Evolutionary conservation across 1,284 basidiomycete species (phyloP).

Genomic region (Cutaneotrichosporon sp.): DNA sequence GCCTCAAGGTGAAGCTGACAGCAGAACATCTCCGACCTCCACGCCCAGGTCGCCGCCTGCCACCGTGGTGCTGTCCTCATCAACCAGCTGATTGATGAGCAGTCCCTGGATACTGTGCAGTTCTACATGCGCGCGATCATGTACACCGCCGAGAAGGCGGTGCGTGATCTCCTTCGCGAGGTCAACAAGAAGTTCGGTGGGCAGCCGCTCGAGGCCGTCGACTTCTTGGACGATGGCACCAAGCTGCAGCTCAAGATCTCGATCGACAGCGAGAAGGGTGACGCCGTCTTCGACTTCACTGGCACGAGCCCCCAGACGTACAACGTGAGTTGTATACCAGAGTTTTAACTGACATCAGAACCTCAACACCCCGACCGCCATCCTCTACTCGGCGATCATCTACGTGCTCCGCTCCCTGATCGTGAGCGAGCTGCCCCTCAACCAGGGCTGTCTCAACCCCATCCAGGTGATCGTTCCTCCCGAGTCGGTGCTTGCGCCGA

Average conservation of each 20-base stretch:
- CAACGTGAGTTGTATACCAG: slow-evolving; percentile 15
- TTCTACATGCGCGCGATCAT: slow-evolving; percentile 86
- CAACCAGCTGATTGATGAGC: slow-evolving; percentile 40
- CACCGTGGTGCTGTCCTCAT: slow-evolving; percentile 43
- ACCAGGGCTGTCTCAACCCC: slow-evolving; percentile 49
- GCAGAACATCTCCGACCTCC: slow-evolving; percentile 43
- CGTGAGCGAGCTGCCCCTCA: slow-evolving; percentile 77
- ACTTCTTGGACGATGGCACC: slow-evolving; percentile 47
- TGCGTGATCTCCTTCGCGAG: slow-evolving; percentile 75
- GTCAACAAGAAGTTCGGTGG: slow-evolving; percentile 73
- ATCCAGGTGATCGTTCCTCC: slow-evolving; percentile 58
- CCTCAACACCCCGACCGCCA: slow-evolving; percentile 66
- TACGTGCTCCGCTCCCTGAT: slow-evolving; percentile 93
- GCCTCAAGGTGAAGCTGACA: slow-evolving; percentile 36
- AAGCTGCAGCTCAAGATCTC: slow-evolving; percentile 64
- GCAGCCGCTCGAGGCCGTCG: slow-evolving; percentile 62
- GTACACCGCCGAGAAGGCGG: slow-evolving; percentile 83
- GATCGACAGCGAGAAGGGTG: slow-evolving; percentile 75
- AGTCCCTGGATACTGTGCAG: slow-evolving; percentile 57
- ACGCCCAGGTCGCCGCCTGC: slow-evolving; percentile 48
- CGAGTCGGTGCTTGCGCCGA: slow-evolving; percentile 78
- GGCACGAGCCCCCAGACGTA: slow-evolving; percentile 84
- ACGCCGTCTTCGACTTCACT: slow-evolving; percentile 82
- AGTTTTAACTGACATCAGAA: slow-evolving; percentile 33
- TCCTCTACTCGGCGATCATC: slow-evolving; percentile 89